Conservation (phyloP, 2,329 filamentous ascomycete genomes). For the Paecilomyces niveus region DNA sequence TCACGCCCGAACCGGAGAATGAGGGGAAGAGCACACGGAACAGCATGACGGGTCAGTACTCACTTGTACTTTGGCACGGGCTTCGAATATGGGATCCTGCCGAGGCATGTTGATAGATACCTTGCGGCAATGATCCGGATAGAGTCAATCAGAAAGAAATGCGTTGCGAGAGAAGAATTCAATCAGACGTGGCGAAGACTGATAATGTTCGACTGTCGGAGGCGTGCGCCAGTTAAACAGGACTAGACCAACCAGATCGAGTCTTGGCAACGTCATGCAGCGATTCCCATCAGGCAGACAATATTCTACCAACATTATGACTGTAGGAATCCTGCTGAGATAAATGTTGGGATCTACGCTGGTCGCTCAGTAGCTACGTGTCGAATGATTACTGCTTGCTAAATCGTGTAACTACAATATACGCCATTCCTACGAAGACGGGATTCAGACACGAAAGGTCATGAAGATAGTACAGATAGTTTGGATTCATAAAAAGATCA, state of each 20-base stretch:
- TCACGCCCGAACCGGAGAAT: background rate
- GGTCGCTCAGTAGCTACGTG: no score
- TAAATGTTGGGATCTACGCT: no score
- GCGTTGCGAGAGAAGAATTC: background rate
- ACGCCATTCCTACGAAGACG: no score
- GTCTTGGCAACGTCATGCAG: constrained; percentile 14
- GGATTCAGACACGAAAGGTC: no score
- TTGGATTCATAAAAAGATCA: background rate
- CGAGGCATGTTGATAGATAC: constrained; percentile 26
- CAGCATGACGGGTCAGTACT: constrained; percentile 3
- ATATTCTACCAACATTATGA: no score
- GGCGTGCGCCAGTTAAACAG: background rate
- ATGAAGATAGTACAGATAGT: no score
- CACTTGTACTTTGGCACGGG: constrained; percentile 37
- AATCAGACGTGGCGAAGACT: background rate
- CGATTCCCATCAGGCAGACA: background rate
- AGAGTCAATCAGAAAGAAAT: background rate
- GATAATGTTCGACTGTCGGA: background rate
- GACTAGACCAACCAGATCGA: background rate
- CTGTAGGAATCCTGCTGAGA: no score
- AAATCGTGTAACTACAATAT: no score
- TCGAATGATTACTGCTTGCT: no score
- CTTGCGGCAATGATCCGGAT: background rate
- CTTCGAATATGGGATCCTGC: constrained; percentile 35
- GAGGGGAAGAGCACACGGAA: background rate